Evolutionary conservation across 176 grass and related monocot species (phyloP), one percentile per base, ranked within the genome.

Genomic region (Pharus latifolius): DNA sequence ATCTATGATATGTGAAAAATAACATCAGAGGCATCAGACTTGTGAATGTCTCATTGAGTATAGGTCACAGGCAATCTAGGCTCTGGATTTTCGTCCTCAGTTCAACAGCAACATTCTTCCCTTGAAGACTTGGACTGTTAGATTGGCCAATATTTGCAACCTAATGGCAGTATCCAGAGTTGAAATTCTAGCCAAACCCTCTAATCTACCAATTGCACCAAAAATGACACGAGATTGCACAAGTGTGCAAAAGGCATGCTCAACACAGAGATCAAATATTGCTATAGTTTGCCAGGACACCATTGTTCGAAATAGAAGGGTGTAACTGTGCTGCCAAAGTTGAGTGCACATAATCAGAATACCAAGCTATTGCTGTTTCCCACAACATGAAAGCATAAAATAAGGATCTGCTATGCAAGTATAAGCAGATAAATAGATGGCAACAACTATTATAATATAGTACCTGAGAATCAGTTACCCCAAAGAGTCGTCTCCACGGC

Each of bases 391-490:
- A 54, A 57, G 34, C 63, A 80, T 38, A 75, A 56, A 50, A 50
- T 2, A 14, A 32, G 38, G 6, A 68, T 9, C 67, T 49, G 31
- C n/a, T 51, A 46, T 24, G 23, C 46, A 52, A 85, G 37, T 37
- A 74, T 49, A 12, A 60, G 19, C 23, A n/a, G 20, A 8, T 57
- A 37, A 64, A 33, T 33, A 8, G 55, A 49, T 35, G 17, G 2
- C 8, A 22, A 37, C n/a, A 54, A 49, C 14, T 65, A n/a, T n/a
- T 46, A 46, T 49, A 84, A 55, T 28, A 67, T 73, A 73, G 49
- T 94, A 99, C 95, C 95, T 99, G 95, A 70, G 91, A 84, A 83
- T 99, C 95, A 31, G 95, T 99, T 69, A 99, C 88, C 33, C 81
- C 85, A 19, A 99, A 99, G 69, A 91, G 90, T 37, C 91, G 90